These are phyloP conservation scores for Cyberlindnera saturnus DNA, from an alignment of 805 yeast species.

Conservation along the genomic window DNA sequence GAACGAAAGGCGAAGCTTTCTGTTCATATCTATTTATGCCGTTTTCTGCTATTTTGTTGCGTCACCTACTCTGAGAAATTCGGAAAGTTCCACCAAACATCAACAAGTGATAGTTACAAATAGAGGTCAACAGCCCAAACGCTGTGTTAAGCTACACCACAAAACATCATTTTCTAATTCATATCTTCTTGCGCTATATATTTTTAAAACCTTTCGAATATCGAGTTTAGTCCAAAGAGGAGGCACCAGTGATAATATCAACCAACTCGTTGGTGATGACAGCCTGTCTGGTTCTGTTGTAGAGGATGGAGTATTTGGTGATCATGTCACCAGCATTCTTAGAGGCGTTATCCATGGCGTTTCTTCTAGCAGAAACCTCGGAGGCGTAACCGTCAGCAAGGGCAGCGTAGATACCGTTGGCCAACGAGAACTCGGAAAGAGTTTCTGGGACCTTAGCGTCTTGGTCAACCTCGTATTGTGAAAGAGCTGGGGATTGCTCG, in stretches of 20 bases:
- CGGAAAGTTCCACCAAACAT: no score
- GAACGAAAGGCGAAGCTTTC: not conserved
- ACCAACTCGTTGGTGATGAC: constrained; percentile 99
- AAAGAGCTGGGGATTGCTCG: constrained; percentile 78
- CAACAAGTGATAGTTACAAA: no score
- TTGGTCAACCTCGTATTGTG: constrained; percentile 75
- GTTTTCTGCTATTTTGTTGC: no score
- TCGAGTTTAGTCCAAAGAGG: constrained; percentile 74
- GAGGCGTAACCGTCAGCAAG: constrained; percentile 98
- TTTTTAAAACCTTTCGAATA: not conserved
- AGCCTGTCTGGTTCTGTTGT: constrained; percentile 99
- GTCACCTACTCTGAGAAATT: no score
- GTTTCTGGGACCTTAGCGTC: constrained; percentile 63
- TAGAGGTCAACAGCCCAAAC: no score
- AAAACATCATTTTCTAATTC: not conserved
- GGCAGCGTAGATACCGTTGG: constrained; percentile 85
- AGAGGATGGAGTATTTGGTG: constrained; percentile 89
- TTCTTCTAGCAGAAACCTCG: constrained; percentile 97
- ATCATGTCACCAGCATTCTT: constrained; percentile 99
- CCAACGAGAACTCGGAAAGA: constrained; percentile 79
- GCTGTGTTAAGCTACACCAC: not conserved
- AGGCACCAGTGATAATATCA: constrained; percentile 99
- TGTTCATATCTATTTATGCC: no score
- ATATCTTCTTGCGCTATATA: constrained; percentile 1
- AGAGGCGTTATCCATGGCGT: constrained; percentile 99